These are phyloP conservation scores for Macadamia tetraphylla DNA, from an alignment of 164 flowering plant genomes.

Conservation along the genomic window DNA sequence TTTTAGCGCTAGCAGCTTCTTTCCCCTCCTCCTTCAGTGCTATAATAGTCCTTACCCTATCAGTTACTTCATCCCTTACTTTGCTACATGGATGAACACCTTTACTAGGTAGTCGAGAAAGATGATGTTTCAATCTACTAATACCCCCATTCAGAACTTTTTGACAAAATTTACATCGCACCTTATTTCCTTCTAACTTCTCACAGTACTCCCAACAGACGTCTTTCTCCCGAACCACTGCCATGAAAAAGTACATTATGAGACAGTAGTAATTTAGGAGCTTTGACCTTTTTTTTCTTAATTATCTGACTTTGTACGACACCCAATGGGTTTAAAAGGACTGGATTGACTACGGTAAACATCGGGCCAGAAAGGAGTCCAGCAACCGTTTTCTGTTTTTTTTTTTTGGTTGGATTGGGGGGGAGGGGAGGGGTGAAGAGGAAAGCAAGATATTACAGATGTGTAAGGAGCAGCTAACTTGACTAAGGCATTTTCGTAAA, in stretches of 20 bases:
- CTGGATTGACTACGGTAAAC: too few relatives aligned
- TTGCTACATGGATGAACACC: conserved; percentile 93
- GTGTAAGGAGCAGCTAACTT: too few relatives aligned
- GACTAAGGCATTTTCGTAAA: too few relatives aligned
- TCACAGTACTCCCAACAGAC: conserved; percentile 95
- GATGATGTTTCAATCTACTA: conserved; percentile 88
- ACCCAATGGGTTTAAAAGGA: background rate
- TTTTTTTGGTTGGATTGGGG: too few relatives aligned
- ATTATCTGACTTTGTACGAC: background rate
- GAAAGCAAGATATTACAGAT: too few relatives aligned
- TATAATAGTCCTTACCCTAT: conserved; percentile 59
- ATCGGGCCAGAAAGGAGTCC: too few relatives aligned
- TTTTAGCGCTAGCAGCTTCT: conserved; percentile 45
- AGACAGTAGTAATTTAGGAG: background rate
- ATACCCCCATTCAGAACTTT: conserved; percentile 83
- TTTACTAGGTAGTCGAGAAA: conserved; percentile 88
- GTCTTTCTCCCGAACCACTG: conserved; percentile 97
- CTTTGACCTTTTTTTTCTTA: background rate
- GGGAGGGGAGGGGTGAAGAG: too few relatives aligned
- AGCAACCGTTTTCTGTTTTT: too few relatives aligned
- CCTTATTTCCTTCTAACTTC: conserved; percentile 89
- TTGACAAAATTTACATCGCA: conserved; percentile 75
- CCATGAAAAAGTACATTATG: conserved; percentile 8
- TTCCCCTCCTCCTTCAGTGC: conserved; percentile 64
- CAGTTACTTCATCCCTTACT: conserved; percentile 86